A percentile compares a stretch with the other conserved stretches of the same genome.
Conservation (phyloP, 768 basidiomycete species). For the Tricholoma hemisulphureum region DNA sequence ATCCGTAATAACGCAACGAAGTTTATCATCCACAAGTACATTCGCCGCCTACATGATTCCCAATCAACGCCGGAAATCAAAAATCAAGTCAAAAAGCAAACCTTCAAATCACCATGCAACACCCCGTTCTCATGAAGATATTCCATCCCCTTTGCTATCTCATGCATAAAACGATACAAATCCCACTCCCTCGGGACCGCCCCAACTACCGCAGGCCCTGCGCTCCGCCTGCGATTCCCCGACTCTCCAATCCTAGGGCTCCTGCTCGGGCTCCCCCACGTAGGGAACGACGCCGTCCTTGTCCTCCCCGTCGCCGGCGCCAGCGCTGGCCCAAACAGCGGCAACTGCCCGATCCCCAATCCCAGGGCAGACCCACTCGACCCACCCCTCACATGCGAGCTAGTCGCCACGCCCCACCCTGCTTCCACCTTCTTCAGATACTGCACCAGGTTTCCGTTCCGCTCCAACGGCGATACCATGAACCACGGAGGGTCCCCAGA, state of each 20-base stretch:
- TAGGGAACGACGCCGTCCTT: neutral
- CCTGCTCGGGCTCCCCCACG: neutral
- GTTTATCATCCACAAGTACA: constrained; percentile 69
- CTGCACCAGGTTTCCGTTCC: constrained; percentile 60
- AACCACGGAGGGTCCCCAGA: constrained; percentile 73
- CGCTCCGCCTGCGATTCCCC: neutral
- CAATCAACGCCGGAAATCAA: neutral
- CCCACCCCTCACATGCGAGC: constrained; percentile 4
- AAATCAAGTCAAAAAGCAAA: constrained; percentile 23
- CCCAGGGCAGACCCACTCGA: neutral
- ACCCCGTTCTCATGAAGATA: constrained; percentile 71
- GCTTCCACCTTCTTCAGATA: constrained; percentile 46
- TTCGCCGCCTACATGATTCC: constrained; percentile 64
- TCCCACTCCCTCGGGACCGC: constrained; percentile 38
- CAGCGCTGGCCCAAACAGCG: no score
- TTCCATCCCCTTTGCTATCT: constrained; percentile 79
- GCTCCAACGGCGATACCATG: constrained; percentile 72
- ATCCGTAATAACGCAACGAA: constrained; percentile 72
- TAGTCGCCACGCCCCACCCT: constrained; percentile 9
- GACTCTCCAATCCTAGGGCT: neutral
- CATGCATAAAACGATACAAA: constrained; percentile 60
- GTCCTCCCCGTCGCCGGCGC: neutral
- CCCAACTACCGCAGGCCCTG: neutral
- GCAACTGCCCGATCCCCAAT: neutral
- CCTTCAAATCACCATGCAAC: constrained; percentile 82